Evolutionary conservation across 768 basidiomycete species (phyloP).

Genomic region (Porphyrellus cyaneotinctus): DNA sequence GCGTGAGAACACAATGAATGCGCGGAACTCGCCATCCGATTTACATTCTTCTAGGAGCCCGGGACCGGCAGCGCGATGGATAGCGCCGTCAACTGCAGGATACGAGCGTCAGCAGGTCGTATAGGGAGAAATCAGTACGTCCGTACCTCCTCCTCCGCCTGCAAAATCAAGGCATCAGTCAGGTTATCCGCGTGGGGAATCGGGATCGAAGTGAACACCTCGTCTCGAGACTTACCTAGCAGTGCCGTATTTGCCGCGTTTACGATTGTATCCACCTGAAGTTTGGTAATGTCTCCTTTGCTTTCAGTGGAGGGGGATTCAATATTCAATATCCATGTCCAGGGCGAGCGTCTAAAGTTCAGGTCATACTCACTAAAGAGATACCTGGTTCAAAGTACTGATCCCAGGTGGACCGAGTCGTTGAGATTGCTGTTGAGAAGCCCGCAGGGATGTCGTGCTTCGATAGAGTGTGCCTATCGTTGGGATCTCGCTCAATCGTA

Average conservation of each 20-base stretch:
- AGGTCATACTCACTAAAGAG: conserved; percentile 68
- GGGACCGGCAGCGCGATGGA: conserved; percentile 71
- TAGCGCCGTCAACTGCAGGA: conserved; percentile 71
- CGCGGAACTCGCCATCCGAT: conserved; percentile 15
- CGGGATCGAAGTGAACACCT: background rate
- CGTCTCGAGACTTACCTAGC: conserved; percentile 46
- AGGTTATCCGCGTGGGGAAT: background rate
- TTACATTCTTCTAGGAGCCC: conserved; percentile 66
- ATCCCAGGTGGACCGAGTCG: conserved; percentile 33
- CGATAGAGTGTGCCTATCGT: conserved; percentile 56
- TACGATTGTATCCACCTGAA: conserved; percentile 71
- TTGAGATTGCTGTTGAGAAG: conserved; percentile 23
- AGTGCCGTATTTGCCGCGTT: conserved; percentile 78
- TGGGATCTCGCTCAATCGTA: conserved; percentile 44
- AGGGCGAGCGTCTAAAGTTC: background rate
- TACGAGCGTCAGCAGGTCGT: background rate
- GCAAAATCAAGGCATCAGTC: background rate
- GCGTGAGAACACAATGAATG: conserved; percentile 1
- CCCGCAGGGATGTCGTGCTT: conserved; percentile 33
- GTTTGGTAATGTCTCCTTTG: conserved; percentile 73
- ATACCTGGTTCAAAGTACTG: conserved; percentile 51
- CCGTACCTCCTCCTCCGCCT: conserved; percentile 78
- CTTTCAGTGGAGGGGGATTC: conserved; percentile 34
- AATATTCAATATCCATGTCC: background rate
- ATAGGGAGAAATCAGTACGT: background rate